Evolutionary conservation across 1,139 yeast genomes (phyloP).

Genomic region (Candida freyschussii): DNA sequence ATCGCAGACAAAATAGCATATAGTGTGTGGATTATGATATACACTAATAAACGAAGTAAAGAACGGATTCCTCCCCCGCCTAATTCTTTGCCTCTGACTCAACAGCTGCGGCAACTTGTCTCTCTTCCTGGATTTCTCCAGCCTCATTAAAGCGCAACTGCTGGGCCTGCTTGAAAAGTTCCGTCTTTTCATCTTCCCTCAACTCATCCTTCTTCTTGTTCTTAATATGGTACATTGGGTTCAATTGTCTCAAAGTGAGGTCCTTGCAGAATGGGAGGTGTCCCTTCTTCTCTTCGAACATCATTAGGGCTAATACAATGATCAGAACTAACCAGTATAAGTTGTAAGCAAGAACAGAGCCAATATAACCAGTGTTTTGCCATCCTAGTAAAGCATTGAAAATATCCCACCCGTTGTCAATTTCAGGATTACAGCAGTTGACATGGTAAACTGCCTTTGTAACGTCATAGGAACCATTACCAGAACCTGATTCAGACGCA

Average conservation of each 20-base stretch:
- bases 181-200: constrained; percentile 46
- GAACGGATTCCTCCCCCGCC: no score
- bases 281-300: constrained; percentile 64
- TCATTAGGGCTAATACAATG: constrained; percentile 50
- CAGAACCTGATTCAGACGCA: constrained; percentile 83
- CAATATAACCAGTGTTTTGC: constrained; percentile 90
- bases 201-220: constrained; percentile 61
- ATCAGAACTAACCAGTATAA: constrained; percentile 76
- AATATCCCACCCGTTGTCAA: constrained; percentile 89
- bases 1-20: no score
- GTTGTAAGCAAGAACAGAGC: constrained; percentile 80
- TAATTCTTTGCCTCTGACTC: no score
- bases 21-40: no score
- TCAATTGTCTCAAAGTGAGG: constrained; percentile 49
- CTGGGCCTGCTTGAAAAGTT: constrained; percentile 47
- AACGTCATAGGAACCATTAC: constrained; percentile 88
- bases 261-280: constrained; percentile 57
- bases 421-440: constrained; percentile 88
- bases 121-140: no score
- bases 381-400: constrained; percentile 84
- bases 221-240: constrained; percentile 70
- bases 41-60: no score
- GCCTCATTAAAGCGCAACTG: no score
- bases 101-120: no score
- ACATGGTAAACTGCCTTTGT: constrained; percentile 82